phyloP scores from a whole-genome alignment of 169 alveolate species.

The Cyclospora cayetanensis region DNA sequence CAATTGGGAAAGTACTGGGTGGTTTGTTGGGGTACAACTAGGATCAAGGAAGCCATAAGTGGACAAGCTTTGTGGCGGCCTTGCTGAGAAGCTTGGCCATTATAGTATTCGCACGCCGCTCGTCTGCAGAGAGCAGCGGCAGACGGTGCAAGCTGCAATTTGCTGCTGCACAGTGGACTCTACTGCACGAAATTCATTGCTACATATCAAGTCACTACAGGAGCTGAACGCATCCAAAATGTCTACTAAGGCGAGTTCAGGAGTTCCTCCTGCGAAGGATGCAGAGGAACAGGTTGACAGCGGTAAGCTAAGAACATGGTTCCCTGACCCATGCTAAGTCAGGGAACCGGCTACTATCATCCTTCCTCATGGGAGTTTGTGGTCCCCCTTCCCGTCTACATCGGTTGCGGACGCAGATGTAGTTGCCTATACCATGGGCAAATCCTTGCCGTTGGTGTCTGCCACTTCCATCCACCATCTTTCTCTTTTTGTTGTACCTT shows the following conservation, averaged over 20 bases:
- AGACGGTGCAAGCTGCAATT: slow-evolving; percentile 32
- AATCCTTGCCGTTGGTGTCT: background rate
- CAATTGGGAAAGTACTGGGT: background rate
- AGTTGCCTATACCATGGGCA: no score
- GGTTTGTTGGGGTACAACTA: background rate
- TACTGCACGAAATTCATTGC: no score
- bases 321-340: no score
- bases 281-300: slow-evolving; percentile 62
- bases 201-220: no score
- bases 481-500: background rate
- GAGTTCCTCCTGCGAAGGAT: slow-evolving; percentile 35
- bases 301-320: background rate
- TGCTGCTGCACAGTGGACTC: slow-evolving; percentile 27
- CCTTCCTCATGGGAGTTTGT: no score
- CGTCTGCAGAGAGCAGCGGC: slow-evolving; percentile 54
- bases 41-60: background rate
- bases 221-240: no score
- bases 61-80: background rate
- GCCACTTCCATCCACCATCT: background rate
- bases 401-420: background rate
- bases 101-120: no score
- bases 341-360: no score
- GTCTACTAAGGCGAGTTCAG: slow-evolving; percentile 26
- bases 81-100: no score
- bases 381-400: no score